phyloP scores from a whole-genome alignment of 148 eudicot species.

The Rheum nobile region DNA sequence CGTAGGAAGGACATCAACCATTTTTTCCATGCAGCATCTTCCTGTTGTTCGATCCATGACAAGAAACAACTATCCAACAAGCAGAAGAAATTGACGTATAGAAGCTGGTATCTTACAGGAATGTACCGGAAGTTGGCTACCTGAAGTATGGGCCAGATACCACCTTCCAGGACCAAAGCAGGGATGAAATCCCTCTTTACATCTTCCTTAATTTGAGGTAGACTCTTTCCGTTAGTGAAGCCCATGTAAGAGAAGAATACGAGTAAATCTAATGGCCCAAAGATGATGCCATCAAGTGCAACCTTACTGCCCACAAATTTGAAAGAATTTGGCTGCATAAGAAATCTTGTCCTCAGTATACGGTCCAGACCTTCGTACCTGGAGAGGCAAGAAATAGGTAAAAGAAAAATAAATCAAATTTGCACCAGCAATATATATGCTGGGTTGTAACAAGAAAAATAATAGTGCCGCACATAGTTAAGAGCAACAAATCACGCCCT shows the following conservation, averaged over 20 bases:
- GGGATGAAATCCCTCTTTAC: conserved; percentile 86
- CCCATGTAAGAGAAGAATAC: conserved; percentile 97
- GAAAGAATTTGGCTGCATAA: conserved; percentile 55
- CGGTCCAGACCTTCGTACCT: conserved; percentile 95
- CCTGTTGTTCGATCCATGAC: conserved; percentile 92
- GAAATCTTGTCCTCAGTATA: conserved; percentile 34
- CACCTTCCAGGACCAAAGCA: conserved; percentile 72
- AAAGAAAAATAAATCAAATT: conserved; percentile 7
- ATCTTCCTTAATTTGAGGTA: conserved; percentile 65
- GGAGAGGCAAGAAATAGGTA: conserved; percentile 2
- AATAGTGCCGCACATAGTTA: not conserved
- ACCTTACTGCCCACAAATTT: conserved; percentile 82
- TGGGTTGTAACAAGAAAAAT: too few species aligned
- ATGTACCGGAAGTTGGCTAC: conserved; percentile 78
- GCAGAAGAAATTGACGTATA: conserved; percentile 90
- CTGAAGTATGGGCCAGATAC: conserved; percentile 90
- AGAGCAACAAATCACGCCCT: not conserved
- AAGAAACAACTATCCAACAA: conserved; percentile 89
- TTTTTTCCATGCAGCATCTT: conserved; percentile 87
- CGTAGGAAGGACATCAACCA: conserved; percentile 42
- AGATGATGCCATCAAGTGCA: conserved; percentile 72
- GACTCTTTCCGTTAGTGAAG: conserved; percentile 59
- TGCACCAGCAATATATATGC: not conserved
- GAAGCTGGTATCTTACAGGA: conserved; percentile 86
- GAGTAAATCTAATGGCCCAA: conserved; percentile 86